Evolutionary conservation across 768 basidiomycete genomes (phyloP), one percentile per base, ranked within the genome.

Genomic region (Macrolepiota dolichaula): DNA sequence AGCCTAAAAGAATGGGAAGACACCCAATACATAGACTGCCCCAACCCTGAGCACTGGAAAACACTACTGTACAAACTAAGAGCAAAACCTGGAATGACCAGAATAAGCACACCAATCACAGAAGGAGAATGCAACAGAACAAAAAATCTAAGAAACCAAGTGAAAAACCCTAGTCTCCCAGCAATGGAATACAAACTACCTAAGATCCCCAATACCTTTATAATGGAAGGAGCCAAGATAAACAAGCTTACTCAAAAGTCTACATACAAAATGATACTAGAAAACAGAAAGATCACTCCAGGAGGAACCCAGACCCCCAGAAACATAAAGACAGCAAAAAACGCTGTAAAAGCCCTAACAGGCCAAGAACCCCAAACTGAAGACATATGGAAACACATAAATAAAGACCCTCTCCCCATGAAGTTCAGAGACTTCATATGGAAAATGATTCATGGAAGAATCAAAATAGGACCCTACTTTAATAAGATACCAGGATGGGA

Each of bases 51-150:
- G 36, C 17, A 36, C 4, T 4, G 6, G 1, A 36, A 37, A 35
- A 29, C 1, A 17, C 19, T 38, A n/a, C n/a, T n/a, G 22, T 50
- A 25, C 40, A 46, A 37, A 44, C 64, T 44, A 71, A n/a, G n/a
- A n/a, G n/a, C n/a, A n/a, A n/a, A n/a, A 72, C 1, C 61, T 69
- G 36, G 67, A 69, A 25, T 63, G 63, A 1, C 67, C 62, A n/a
- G n/a, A n/a, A n/a, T 1, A 27, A 2, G 15, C 64, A 69, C 15
- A 62, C 62, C 15, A 3, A 79, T 76, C 55, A 73, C 75, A 0
- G 72, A 77, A 62, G 74, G 79, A 51, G 76, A 74, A 9, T 71
- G 37, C 5, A 38, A 1, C 15, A 38, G 15, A 38, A 38, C 37
- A 38, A 38, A 2, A 10, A 7, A 10, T 38, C 0, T 15, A n/a